phyloP scores from a whole-genome alignment of 2,329 filamentous ascomycete genomes.

The Penicillium crustosum region DNA sequence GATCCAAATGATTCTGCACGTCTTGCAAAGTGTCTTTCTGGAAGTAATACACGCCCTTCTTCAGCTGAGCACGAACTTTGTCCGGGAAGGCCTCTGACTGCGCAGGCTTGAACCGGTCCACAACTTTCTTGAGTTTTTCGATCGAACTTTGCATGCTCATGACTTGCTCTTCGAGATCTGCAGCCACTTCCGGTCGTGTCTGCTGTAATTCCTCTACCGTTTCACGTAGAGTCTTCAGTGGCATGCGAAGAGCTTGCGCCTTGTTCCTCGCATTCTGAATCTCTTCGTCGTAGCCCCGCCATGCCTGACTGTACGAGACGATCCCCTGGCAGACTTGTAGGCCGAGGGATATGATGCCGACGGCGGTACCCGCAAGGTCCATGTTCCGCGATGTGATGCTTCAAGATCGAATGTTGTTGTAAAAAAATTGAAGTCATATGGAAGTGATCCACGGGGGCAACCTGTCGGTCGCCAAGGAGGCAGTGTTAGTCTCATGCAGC shows the following conservation, averaged over 20 bases:
- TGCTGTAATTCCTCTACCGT: constrained; percentile 1
- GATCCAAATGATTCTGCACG: neutral
- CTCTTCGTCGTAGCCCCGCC: constrained; percentile 7
- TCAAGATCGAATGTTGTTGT: neutral
- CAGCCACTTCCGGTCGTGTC: neutral
- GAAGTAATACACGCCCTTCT: neutral
- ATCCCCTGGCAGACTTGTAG: constrained; percentile 12
- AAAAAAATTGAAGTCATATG: neutral
- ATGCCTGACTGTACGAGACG: constrained; percentile 8
- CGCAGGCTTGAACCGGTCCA: neutral
- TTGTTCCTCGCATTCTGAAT: constrained; percentile 9
- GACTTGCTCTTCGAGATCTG: constrained; percentile 1
- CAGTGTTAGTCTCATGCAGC: neutral
- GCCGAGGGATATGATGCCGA: constrained; percentile 16
- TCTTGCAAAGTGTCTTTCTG: neutral
- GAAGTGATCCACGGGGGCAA: neutral
- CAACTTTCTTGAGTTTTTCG: neutral
- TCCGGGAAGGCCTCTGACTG: neutral
- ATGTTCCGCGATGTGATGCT: neutral
- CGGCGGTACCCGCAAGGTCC: constrained; percentile 10
- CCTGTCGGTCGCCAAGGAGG: neutral
- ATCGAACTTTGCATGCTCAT: neutral
- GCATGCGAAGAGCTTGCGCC: constrained; percentile 2
- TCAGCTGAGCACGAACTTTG: neutral
- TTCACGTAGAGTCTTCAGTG: constrained; percentile 2